Base-by-base conservation (phyloP, 176 grass and related monocot species). In the Aegilops longissima region DNA sequence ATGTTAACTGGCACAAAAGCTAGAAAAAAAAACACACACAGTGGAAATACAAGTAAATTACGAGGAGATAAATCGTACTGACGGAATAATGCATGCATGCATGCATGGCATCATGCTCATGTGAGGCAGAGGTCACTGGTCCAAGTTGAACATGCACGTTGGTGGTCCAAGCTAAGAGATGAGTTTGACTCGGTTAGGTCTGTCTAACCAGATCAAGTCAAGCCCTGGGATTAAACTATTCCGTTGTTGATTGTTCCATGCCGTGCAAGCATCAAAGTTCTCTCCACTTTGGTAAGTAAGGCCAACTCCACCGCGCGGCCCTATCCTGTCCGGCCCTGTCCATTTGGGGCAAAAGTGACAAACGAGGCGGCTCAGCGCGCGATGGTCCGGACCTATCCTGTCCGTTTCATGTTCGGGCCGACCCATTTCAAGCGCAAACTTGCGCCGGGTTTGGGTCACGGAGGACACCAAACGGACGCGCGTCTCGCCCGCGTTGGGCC, bases 221-320 rank as follows among this genome's bases (percentile, higher is more conserved):
- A 88, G 82, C 82, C 70, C 81, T 44, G 27, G 78, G 35, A 71
- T 85, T 85, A 87, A 82, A 88, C 71, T 88, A 88, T 66, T 52
- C 82, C 25, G 5, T 70, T 9, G 54, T 20, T 84, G 52, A 70
- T 85, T 88, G 64, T 27, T 66, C 45, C 78, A 91, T 91, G 86
- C 64, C 86, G 86, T 91, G 86, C 90, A 91, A 91, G 82, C 78
- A 88, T 91, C 64, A 78, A 91, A 84, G 84, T 38, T 38, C 18
- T 64, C 61, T 83, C 74, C 63, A 73, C 18, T 23, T 20, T 20
- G 68, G 36, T 12, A n/a, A 42, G 21, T 59, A 59, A 31, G 31
- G 27, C 27, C 27, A 27, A 27, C 27, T 27, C 27, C 27, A 27
- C 27, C 27, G 27, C 27, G 27, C 27, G 27, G 27, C 27, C 27